phyloP scores from a whole-genome alignment of 331 rosid genomes.

The Acacia concinna region DNA sequence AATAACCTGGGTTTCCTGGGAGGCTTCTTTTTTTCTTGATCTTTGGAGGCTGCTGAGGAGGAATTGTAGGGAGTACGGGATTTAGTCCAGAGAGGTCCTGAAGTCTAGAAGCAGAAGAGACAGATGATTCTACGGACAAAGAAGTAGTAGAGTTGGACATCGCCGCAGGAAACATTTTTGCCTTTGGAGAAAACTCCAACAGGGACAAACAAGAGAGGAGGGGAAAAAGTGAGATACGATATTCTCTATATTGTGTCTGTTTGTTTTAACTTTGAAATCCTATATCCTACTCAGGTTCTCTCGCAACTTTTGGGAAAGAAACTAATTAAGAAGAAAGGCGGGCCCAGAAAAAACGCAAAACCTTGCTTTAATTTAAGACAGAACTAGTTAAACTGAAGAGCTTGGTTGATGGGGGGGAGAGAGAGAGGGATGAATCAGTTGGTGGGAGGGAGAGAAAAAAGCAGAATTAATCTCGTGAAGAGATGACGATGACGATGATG shows the following conservation, averaged over 20 bases:
- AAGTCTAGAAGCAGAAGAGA: constrained; percentile 61
- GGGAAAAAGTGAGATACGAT: constrained; percentile 12
- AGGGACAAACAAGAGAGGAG: constrained; percentile 38
- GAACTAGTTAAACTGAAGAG: constrained; percentile 7
- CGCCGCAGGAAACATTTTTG: constrained; percentile 54
- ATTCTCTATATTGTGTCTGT: constrained; percentile 29
- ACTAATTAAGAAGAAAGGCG: constrained; percentile 8
- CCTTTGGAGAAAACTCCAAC: constrained; percentile 63
- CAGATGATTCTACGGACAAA: constrained; percentile 65
- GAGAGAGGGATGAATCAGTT: constrained; percentile 43
- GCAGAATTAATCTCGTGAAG: constrained; percentile 56
- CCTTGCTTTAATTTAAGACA: constrained; percentile 33
- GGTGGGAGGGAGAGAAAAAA: constrained; percentile 26
- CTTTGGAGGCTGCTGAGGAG: constrained; percentile 53
- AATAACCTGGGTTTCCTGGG: constrained; percentile 82
- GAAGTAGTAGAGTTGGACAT: constrained; percentile 75
- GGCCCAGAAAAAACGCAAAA: constrained; percentile 15
- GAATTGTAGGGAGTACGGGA: constrained; percentile 38
- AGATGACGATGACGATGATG: constrained; percentile 41
- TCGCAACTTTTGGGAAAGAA: constrained; percentile 24
- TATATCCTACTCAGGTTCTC: constrained; percentile 17
- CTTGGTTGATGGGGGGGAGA: constrained; percentile 17
- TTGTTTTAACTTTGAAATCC: constrained; percentile 38
- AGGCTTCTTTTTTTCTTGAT: constrained; percentile 78
- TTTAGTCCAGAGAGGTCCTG: constrained; percentile 52